Conservation (phyloP, 2,329 filamentous ascomycete genomes). For the Beauveria rudraprayagi region DNA sequence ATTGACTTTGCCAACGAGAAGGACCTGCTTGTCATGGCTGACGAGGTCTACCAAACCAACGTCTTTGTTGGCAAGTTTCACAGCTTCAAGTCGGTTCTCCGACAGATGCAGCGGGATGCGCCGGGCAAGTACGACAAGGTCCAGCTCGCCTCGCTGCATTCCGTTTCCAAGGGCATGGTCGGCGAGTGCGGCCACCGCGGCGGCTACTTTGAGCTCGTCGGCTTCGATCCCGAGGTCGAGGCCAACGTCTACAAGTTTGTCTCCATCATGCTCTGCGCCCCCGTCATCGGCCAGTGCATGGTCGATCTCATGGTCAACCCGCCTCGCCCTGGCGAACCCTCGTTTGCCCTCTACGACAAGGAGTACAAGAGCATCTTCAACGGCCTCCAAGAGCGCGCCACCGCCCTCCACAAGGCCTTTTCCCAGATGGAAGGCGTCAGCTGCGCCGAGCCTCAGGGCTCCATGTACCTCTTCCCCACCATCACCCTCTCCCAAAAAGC, state of each 20-base stretch:
- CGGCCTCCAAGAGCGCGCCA: constrained; percentile 70
- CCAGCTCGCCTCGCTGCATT: constrained; percentile 88
- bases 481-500: constrained; percentile 75
- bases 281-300: constrained; percentile 91
- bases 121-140: constrained; percentile 73
- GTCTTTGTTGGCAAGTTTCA: constrained; percentile 91
- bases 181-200: constrained; percentile 97
- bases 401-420: constrained; percentile 84
- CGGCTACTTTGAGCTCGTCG: constrained; percentile 93
- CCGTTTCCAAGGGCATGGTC: constrained; percentile 95
- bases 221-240: constrained; percentile 77
- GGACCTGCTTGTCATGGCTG: constrained; percentile 81
- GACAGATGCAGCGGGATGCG: constrained; percentile 67
- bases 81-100: constrained; percentile 87
- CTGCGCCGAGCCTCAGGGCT: constrained; percentile 81
- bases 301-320: constrained; percentile 98
- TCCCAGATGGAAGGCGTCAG: constrained; percentile 91
- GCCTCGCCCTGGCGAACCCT: constrained; percentile 73
- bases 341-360: constrained; percentile 71
- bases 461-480: constrained; percentile 98
- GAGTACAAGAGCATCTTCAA: constrained; percentile 81
- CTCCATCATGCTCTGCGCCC: constrained; percentile 91
- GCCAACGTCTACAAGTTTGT: constrained; percentile 98
- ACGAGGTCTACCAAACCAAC: constrained; percentile 99
- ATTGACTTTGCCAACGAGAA: constrained; percentile 79